These are phyloP conservation scores for Solanum hybrid DNA, from an alignment of 305 asterid species.

Conservation along the genomic window DNA sequence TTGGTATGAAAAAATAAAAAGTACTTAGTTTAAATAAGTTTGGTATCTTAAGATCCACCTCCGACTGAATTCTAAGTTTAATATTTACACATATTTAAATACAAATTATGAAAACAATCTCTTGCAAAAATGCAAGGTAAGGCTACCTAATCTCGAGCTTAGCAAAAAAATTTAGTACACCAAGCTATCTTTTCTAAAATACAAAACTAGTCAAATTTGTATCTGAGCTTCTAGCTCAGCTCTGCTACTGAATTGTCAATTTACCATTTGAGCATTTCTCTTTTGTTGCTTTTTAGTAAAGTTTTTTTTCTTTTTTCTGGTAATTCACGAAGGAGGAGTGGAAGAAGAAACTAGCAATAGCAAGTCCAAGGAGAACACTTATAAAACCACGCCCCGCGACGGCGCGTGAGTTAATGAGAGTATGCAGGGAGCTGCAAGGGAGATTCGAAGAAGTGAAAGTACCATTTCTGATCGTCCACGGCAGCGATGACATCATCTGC, in stretches of 20 bases:
- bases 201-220: neutral
- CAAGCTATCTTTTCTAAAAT: neutral
- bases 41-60: neutral
- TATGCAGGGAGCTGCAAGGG: conserved; percentile 63
- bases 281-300: neutral
- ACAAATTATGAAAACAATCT: neutral
- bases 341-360: conserved; percentile 70
- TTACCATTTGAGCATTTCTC: neutral
- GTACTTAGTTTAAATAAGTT: neutral
- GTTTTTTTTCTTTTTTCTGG: neutral
- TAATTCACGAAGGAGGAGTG: conserved; percentile 55
- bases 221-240: neutral
- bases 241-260: neutral
- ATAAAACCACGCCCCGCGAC: conserved; percentile 86
- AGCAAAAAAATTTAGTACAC: neutral
- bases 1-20: neutral
- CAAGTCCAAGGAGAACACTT: conserved; percentile 67
- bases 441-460: conserved; percentile 48
- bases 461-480: conserved; percentile 76
- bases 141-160: fast-evolving
- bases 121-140: no score
- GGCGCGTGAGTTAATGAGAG: conserved; percentile 66
- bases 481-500: conserved; percentile 65
- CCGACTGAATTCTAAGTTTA: neutral
- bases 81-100: neutral